Conservation (phyloP, 305 asterid species). For the Fraxinus ornus region DNA sequence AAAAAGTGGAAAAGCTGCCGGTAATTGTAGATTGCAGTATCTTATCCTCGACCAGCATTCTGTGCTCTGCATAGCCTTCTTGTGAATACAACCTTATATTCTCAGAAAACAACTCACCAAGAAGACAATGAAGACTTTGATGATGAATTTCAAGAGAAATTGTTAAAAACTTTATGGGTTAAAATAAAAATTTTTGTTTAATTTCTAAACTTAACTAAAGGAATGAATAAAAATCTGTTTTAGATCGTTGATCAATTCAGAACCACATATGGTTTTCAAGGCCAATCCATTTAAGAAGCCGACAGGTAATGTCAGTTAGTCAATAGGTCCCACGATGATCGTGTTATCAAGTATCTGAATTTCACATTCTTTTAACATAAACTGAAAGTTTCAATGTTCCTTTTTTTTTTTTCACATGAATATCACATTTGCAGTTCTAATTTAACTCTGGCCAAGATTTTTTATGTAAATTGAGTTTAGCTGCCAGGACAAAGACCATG, state of each 20-base stretch:
- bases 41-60: constrained; percentile 15
- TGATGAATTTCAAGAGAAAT: background rate
- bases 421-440: background rate
- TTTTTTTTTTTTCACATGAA: background rate
- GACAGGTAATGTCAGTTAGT: background rate
- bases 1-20: constrained; percentile 8
- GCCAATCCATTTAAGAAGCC: background rate
- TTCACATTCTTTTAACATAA: background rate
- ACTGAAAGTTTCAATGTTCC: background rate
- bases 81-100: background rate
- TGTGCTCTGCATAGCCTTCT: constrained; percentile 34
- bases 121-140: background rate
- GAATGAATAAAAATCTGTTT: background rate
- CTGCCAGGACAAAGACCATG: background rate
- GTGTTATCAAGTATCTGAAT: background rate
- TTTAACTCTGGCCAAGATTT: background rate
- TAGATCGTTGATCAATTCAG: background rate
- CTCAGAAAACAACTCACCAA: background rate
- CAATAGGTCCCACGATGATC: background rate
- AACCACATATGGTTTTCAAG: background rate
- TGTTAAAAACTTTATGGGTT: background rate
- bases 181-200: background rate
- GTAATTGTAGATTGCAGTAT: constrained; percentile 18
- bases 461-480: background rate
- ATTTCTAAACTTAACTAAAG: background rate